Evolutionary conservation across 2,329 filamentous ascomycete species (phyloP), one percentile per base, ranked within the genome.

Genomic region (Fusarium equiseti): DNA sequence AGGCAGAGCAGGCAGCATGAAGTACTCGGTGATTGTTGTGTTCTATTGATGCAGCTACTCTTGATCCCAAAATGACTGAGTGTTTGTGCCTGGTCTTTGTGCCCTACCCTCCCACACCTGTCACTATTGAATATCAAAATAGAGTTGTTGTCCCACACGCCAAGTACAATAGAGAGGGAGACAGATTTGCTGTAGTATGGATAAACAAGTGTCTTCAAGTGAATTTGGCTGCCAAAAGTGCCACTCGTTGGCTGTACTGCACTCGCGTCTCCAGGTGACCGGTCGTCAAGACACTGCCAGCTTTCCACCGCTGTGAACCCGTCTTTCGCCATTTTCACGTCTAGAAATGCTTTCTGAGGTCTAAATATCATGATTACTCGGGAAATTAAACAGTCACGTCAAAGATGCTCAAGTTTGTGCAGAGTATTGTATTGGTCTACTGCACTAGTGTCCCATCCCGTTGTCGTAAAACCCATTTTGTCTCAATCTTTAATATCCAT

Each of bases 371-470:
- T 16, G 16, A 9, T 4, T 3, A 46, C 26, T 29, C n/a, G 27
- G 4, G 10, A 20, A 50, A 29, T 4, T 49, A 40, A 46, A 24
- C 13, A 58, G 38, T 68, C 59, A 60, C 64, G 29, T 48, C 16
- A 63, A 27, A 44, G 13, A 53, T 22, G n/a, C 13, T 35, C 58
- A 68, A 45, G 49, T 60, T 35, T 50, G 53, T 24, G 50, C 55
- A 50, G 45, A 45, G 32, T 27, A 22, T 50, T 60, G 49, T 50
- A 48, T 68, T 31, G n/a, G 22, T 49, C 50, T 63, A 54, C 62
- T 40, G 50, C 51, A 51, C 31, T 27, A 11, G 18, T 55, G 10
- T 18, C 26, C 6, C 8, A 16, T 38, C n/a, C 32, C 42, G 2
- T 35, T 16, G 20, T 20, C 44, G 16, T 55, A 10, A 57, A 22